Evolutionary conservation across 768 basidiomycete genomes (phyloP), one percentile per base, ranked within the genome.

Genomic region (Tulasnella sp.): DNA sequence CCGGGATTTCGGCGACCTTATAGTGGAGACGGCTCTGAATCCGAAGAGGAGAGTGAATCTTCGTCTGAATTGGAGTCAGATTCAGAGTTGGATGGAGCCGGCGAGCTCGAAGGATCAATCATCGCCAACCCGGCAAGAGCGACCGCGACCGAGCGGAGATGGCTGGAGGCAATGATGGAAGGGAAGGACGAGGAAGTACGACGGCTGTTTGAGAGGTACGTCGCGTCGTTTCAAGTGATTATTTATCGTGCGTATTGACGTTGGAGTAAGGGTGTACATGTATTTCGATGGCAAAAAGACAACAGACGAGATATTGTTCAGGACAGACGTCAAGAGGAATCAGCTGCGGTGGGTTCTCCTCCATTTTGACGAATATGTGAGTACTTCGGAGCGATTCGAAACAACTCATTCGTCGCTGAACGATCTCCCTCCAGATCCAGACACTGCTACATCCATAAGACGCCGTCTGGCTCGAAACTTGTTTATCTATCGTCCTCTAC

Each of bases 211-310:
- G 92, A 95, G 82, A 86, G 91, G 95, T 97, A 80, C 83, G 93
- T 84, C 31, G 20, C 31, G 28, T 41, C 18, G 28, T 77, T 41
- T n/a, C 31, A 50, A 16, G 46, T 73, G 54, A 34, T 73, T 44
- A 34, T 6, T 76, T 24, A 37, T 40, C n/a, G 28, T 40, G 44
- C 12, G 9, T 72, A 3, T 42, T 78, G 58, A 24, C 3, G 14
- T 24, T 42, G 37, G 80, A 42, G 72, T 20, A 28, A 84, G 97
- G 96, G 81, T 97, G 76, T 93, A 95, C 81, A 94, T 95, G 83
- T 98, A 96, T 84, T 96, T 98, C 83, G 96, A 99, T 83, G 97
- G 97, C 18, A 94, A 93, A 85, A 92, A 89, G 76, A 95, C 95
- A 0, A 94, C 96, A 81, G 96, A 98, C 82, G 97, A 98, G 85